phyloP scores from a whole-genome alignment of 768 basidiomycete species.

The Harrya chromipes region DNA sequence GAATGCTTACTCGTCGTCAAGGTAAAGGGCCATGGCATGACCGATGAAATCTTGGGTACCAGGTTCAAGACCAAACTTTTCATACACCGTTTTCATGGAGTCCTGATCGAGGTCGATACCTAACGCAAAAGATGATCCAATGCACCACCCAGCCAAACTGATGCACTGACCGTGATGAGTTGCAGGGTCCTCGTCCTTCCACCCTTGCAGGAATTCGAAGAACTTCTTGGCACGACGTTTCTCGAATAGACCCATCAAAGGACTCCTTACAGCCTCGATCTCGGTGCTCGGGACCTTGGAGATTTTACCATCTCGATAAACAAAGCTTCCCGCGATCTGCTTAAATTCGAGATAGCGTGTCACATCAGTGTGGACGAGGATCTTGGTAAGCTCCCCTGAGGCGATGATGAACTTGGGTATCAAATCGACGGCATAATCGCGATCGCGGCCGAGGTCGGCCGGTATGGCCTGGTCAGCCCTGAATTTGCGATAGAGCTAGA shows the following conservation, averaged over 20 bases:
- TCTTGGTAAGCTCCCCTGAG: constrained; percentile 94
- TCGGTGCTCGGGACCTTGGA: constrained; percentile 98
- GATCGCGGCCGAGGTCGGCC: constrained; percentile 86
- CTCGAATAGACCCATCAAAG: constrained; percentile 99
- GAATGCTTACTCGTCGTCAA: constrained; percentile 86
- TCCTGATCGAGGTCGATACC: constrained; percentile 87
- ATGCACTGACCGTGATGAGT: constrained; percentile 85
- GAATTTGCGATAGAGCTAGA: constrained; percentile 94
- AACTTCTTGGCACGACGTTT: constrained; percentile 98
- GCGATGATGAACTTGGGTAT: constrained; percentile 99
- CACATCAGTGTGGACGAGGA: constrained; percentile 98
- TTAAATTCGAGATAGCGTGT: constrained; percentile 99
- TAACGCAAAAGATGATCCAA: constrained; percentile 28
- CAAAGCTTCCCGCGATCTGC: constrained; percentile 98
- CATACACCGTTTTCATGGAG: constrained; percentile 92
- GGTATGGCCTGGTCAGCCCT: constrained; percentile 74
- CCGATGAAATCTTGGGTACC: constrained; percentile 99
- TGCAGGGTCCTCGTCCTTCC: constrained; percentile 93
- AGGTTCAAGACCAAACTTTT: constrained; percentile 94
- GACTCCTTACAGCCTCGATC: constrained; percentile 92
- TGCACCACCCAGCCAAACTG: background rate
- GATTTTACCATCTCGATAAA: constrained; percentile 94
- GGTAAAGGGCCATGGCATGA: constrained; percentile 97
- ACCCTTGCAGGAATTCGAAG: constrained; percentile 93
- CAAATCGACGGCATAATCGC: constrained; percentile 97